Base-by-base conservation (phyloP, 805 yeast species). In the Saturnispora kantuleensis region DNA sequence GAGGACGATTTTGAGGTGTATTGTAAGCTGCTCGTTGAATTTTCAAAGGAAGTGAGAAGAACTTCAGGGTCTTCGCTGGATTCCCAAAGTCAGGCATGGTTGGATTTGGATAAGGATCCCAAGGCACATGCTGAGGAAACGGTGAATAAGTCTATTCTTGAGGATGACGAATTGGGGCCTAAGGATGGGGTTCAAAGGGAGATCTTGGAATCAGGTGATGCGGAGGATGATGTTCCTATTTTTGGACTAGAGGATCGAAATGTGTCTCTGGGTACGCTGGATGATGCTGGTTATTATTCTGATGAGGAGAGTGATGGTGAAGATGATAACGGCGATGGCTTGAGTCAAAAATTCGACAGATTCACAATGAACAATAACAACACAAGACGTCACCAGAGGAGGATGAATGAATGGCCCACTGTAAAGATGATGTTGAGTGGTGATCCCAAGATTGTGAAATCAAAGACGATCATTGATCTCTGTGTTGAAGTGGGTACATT, bases 401-500 rank as follows among this genome's bases (percentile, higher is more conserved):
- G 45, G 13, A 12, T 41, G 2, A 55, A 46, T 26, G 52, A 50
- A 17, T 64, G 67, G 68, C 70, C 79, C 8, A 76, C 83, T 1
- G 62, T 82, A 38, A 84, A 77, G 52, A 73, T 71, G 38, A 56
- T 81, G 45, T 75, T 80, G 0, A 69, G 78, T 0, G 75, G 81
- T 2, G 65, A 69, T 42, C 33, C 41, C 18, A 15, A 29, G 9
- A 18, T 10, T 1, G 35, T 76, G 11, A 79, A 87, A 5, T 66
- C 73, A 11, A 79, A 75, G 47, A 62, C 65, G 37, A 65, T 77
- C 5, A 67, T 84, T 35, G 81, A 79, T 47, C 58, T 77, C 38
- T 72, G 83, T 37, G 76, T 74, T 53, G 85, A 84, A 50, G 64
- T 76, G 4, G 79, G 82, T 1, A 74, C 79, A 0, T 58, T 80